Evolutionary conservation across 2,329 filamentous ascomycete genomes (phyloP), one percentile per base, ranked within the genome.

Genomic region (Exophiala calicioides): DNA sequence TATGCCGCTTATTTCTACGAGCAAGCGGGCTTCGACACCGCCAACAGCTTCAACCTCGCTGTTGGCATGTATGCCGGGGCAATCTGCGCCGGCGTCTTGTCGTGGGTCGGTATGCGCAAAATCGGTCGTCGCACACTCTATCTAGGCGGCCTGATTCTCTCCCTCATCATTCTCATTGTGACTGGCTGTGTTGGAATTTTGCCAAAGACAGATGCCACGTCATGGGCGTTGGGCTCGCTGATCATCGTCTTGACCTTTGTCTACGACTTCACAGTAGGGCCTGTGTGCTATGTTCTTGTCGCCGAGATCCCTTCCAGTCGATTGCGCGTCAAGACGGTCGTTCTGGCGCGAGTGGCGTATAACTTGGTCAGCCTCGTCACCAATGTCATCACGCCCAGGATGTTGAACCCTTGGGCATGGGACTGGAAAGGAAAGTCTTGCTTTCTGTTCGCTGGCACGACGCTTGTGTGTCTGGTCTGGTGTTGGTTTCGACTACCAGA

Each of bases 191-290:
- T 65, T 7, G 70, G 71, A 35, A 67, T 75, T 6, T 21, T 56
- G 29, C 23, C 18, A 10, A 41, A 50, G 18, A 71, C 70, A 0
- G 65, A 69, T 1, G 65, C 67, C 3, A 61, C 58, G 6, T 55
- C 58, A 27, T 56, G 58, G 60, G 49, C 56, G 60, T 65, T 47
- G 3, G 74, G 74, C 8, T 65, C 70, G 6, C 60, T 79, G 56
- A 65, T 78, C 12, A 70, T 78, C 45, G 61, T 73, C 33, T 76
- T 72, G 55, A 77, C 73, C 1, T 75, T 78, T 36, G 66, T 75
- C 5, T 79, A 79, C 61, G 74, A 75, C 63, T 71, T 74, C 53
- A 73, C 75, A 2, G 70, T 79, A 19, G 78, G 77, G 0, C 76
- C 77, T 0, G 70, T 76, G 5, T 77, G 73, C 15, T 80, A 78